A percentile compares a stretch with the other conserved stretches of the same genome.
Conservation (phyloP, 2,329 filamentous ascomycete genomes). For the Xylariaceae sp. region DNA sequence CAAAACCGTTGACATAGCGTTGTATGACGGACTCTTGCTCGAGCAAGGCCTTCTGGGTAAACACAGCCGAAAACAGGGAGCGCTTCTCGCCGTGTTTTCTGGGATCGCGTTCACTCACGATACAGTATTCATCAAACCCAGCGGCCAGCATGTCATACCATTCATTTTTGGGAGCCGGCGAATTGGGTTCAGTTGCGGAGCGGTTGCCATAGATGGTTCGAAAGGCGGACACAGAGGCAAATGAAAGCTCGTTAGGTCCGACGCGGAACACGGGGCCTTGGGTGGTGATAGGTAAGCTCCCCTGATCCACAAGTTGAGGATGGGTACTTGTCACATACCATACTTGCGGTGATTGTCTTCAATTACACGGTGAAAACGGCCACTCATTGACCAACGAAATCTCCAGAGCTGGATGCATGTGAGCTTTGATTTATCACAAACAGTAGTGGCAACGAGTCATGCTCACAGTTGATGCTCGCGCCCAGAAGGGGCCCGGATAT, state of each 20-base stretch:
- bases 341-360: conserved; percentile 14
- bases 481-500: conserved; percentile 16
- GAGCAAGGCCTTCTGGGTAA: conserved; percentile 11
- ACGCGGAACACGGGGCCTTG: conserved; percentile 19
- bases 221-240: conserved; percentile 14
- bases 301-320: not conserved
- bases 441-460: too few species aligned
- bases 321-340: conserved; percentile 8
- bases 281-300: not conserved
- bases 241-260: conserved; percentile 19
- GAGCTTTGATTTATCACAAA: conserved; percentile 6
- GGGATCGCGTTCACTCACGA: conserved; percentile 19
- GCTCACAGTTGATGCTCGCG: not conserved
- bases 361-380: conserved; percentile 12
- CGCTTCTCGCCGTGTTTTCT: conserved; percentile 13
- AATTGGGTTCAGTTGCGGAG: too few species aligned
- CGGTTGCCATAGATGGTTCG: conserved; percentile 18
- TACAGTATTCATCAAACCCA: conserved; percentile 15
- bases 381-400: conserved; percentile 15
- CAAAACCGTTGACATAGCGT: conserved; percentile 3
- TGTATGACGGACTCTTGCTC: conserved; percentile 16
- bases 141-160: conserved; percentile 20
- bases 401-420: conserved; percentile 16
- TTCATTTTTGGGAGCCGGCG: conserved; percentile 13
- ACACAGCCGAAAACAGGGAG: conserved; percentile 13